Conservation (phyloP, 805 yeast genomes). For the Komagataella pseudopastoris region DNA sequence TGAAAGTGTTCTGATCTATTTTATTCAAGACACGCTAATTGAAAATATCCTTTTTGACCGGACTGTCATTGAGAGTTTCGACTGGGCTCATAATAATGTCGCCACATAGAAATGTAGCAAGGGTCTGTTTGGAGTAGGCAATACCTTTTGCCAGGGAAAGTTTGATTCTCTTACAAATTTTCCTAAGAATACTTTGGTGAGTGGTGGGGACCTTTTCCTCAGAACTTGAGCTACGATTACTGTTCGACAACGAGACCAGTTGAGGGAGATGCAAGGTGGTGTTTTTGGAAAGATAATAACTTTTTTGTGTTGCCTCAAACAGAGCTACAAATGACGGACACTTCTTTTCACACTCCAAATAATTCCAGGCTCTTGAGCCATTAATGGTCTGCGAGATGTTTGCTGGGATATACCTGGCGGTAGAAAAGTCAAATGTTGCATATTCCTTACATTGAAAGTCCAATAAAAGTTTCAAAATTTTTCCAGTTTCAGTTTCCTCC, state of each 20-base stretch:
- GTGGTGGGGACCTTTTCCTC: not conserved
- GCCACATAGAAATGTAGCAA: not conserved
- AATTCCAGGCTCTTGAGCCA: not conserved
- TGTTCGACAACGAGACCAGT: not conserved
- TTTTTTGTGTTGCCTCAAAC: not conserved
- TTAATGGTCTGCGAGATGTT: not conserved
- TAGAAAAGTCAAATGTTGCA: not conserved
- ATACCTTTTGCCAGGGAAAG: not conserved
- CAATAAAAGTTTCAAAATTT: not conserved
- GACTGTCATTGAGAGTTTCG: not conserved
- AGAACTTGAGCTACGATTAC: not conserved
- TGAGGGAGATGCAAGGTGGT: not conserved
- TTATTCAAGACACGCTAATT: too few species aligned
- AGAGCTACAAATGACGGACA: not conserved
- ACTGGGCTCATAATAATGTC: not conserved
- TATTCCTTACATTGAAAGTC: not conserved
- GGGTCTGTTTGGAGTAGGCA: not conserved
- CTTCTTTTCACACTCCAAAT: not conserved
- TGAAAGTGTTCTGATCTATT: too few species aligned
- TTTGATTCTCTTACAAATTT: not conserved
- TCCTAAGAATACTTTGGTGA: not conserved
- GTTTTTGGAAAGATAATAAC: not conserved
- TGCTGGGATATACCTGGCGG: not conserved
- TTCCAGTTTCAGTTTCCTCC: not conserved
- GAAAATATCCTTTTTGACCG: not conserved